These are phyloP conservation scores for Cercophora scortea DNA, from an alignment of 495 filamentous ascomycete genomes.

Conservation along the genomic window DNA sequence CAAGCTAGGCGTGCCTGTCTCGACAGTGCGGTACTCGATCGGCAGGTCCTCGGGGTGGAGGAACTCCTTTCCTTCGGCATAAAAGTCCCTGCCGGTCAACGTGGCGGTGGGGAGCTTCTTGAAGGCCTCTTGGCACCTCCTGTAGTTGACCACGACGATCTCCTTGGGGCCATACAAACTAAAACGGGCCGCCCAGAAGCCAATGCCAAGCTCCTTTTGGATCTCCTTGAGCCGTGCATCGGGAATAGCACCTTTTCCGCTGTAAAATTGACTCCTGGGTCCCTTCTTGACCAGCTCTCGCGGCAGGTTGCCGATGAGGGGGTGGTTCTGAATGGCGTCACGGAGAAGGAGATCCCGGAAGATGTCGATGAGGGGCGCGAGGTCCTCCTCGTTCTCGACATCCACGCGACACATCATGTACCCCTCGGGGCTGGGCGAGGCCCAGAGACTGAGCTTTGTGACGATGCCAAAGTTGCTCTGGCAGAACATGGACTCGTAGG, in stretches of 20 bases:
- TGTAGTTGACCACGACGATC: no score
- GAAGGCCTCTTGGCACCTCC: no score
- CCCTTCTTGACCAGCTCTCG: background rate
- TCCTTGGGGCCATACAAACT: slow-evolving; percentile 28
- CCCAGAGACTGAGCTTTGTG: slow-evolving; percentile 35
- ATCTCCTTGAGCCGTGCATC: no score
- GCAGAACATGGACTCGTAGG: slow-evolving; percentile 33
- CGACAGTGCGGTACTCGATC: background rate
- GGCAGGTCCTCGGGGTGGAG: slow-evolving; percentile 17
- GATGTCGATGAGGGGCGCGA: no score
- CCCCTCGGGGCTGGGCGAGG: slow-evolving; percentile 32
- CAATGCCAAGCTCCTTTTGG: slow-evolving; percentile 3
- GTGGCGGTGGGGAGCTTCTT: no score
- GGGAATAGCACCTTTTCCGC: no score
- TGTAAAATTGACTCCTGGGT: background rate
- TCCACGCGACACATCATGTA: slow-evolving; percentile 36
- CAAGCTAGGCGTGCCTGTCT: no score
- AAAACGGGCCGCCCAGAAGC: slow-evolving; percentile 28
- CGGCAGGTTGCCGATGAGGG: no score
- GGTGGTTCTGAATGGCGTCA: no score
- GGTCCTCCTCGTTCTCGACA: slow-evolving; percentile 30
- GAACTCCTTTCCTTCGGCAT: no score
- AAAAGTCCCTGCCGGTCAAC: no score
- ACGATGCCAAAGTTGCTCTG: slow-evolving; percentile 39
- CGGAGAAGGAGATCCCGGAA: no score